phyloP scores from a whole-genome alignment of 163 green algal genomes.

The Coccomyxa subellipsoidea region DNA sequence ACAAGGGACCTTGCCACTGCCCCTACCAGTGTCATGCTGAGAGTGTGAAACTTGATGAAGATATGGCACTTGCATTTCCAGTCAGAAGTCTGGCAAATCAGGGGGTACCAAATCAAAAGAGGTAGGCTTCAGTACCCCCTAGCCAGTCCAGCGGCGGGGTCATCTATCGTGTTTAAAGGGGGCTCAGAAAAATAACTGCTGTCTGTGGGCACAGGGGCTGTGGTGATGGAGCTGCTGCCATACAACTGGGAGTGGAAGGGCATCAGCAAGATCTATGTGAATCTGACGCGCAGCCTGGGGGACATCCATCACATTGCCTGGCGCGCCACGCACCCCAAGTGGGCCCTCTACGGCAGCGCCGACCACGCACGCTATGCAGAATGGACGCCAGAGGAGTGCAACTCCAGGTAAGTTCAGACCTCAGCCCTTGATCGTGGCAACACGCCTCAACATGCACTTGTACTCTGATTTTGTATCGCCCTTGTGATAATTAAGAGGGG shows the following conservation, averaged over 20 bases:
- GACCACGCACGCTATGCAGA: constrained; percentile 37
- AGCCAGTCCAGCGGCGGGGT: too few species aligned
- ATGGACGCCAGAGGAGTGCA: constrained; percentile 46
- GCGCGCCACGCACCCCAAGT: constrained; percentile 48
- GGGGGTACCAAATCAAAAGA: too few species aligned
- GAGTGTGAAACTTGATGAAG: too few species aligned
- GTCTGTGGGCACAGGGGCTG: constrained; percentile 41
- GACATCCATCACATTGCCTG: constrained; percentile 77
- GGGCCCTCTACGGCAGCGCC: constrained; percentile 38
- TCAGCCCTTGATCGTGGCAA: too few species aligned
- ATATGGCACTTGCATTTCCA: too few species aligned
- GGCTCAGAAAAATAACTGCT: too few species aligned
- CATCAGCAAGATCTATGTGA: constrained; percentile 66
- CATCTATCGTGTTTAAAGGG: too few species aligned
- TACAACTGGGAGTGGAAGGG: constrained; percentile 84
- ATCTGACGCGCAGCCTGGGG: constrained; percentile 64
- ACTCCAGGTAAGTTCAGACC: constrained; percentile 47
- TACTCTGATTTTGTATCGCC: background rate
- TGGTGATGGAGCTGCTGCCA: constrained; percentile 80
- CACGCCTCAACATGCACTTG: background rate
- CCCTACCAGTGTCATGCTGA: too few species aligned
- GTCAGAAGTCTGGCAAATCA: too few species aligned
- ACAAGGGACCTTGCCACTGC: too few species aligned
- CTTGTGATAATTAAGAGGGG: background rate
- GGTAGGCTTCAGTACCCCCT: too few species aligned